Percentiles rank a stretch among this genome's conserved stretches.
Conservation (phyloP, 495 filamentous ascomycete genomes). For the Stereocaulon alpinum region DNA sequence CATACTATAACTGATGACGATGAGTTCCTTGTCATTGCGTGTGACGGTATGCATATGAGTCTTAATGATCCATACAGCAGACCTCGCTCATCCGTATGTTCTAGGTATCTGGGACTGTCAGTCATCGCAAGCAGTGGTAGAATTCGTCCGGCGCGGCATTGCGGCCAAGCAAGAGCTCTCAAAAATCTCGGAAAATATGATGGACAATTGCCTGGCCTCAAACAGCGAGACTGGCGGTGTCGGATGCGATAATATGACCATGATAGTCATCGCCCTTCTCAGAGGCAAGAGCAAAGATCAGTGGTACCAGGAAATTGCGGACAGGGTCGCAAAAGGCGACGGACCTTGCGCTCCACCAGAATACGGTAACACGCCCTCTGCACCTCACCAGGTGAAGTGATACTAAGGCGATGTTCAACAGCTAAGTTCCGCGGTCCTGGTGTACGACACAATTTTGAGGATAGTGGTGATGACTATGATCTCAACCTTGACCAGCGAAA, state of each 20-base stretch:
- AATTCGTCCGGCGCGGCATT: conserved; percentile 93
- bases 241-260: conserved; percentile 99
- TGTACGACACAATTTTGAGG: conserved; percentile 81
- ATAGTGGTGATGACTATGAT: conserved; percentile 87
- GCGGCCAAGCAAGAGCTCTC: conserved; percentile 87
- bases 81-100: not conserved
- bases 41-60: conserved; percentile 61
- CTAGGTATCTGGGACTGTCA: conserved; percentile 99
- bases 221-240: conserved; percentile 97
- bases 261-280: conserved; percentile 81
- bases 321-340: conserved; percentile 90
- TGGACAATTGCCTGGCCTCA: conserved; percentile 96
- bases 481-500: conserved; percentile 56
- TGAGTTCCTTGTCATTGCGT: conserved; percentile 93
- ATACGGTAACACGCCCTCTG: conserved; percentile 77
- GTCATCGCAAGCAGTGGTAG: conserved; percentile 91
- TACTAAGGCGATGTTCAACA: conserved; percentile 39
- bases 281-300: conserved; percentile 87
- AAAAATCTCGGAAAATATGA: conserved; percentile 98
- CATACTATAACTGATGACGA: conserved; percentile 89
- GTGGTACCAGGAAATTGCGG: conserved; percentile 93
- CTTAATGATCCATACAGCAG: not conserved
- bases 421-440: conserved; percentile 94
- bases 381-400: conserved; percentile 19
- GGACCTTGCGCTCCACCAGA: conserved; percentile 97